Conservation (phyloP, 192 early-diverging fungal species). For the Backusella tuberculispora region DNA sequence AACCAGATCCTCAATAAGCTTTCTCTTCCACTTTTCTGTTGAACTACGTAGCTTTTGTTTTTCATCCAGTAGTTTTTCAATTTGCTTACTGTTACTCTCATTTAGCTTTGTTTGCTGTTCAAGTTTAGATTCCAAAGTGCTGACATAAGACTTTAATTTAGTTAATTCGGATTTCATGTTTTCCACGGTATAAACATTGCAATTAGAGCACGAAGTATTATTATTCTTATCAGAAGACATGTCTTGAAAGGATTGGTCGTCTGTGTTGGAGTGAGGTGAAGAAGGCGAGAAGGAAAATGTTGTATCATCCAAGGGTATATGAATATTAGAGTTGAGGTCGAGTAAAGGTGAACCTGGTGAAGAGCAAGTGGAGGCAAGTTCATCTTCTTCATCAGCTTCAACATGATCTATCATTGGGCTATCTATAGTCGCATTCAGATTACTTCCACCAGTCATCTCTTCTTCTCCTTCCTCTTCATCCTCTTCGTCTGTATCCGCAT, state of each 20-base stretch:
- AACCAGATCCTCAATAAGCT: conserved; percentile 6
- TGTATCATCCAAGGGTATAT: conserved; percentile 6
- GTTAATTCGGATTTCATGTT: neutral
- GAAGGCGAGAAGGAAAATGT: neutral
- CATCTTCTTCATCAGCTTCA: conserved; percentile 37
- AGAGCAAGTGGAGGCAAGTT: conserved; percentile 34
- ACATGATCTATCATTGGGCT: conserved; percentile 1
- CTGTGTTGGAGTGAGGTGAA: conserved; percentile 2
- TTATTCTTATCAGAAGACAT: neutral
- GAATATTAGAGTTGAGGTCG: neutral
- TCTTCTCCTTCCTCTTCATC: conserved; percentile 18
- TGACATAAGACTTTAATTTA: neutral
- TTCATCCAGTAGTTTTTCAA: neutral
- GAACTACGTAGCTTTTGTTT: neutral
- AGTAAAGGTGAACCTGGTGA: conserved; percentile 24
- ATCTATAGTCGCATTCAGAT: neutral
- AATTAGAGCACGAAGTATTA: neutral
- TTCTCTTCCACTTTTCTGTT: conserved; percentile 18
- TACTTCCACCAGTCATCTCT: neutral
- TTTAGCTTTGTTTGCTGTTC: conserved; percentile 19
- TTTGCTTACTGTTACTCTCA: neutral
- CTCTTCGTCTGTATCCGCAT: conserved; percentile 21
- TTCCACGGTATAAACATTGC: neutral
- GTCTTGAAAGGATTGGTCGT: neutral
- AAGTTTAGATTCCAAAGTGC: conserved; percentile 7